Evolutionary conservation across 129 eudicot genomes (phyloP), one percentile per base, ranked within the genome.

Genomic region (Arctium lappa): DNA sequence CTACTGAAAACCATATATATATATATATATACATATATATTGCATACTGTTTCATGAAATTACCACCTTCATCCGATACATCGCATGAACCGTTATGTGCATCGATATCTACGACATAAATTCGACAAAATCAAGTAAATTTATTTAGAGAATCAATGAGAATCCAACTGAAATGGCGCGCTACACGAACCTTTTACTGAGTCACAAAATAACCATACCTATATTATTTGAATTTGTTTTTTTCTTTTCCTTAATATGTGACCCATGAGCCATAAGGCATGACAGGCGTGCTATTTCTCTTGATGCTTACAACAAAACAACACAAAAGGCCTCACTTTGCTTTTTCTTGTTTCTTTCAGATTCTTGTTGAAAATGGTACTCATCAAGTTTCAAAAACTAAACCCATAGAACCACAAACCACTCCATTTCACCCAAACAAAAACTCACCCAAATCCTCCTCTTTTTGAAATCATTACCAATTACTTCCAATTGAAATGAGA

Each of bases 251-350:
- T 78, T 81, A 76, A 80, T 62, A 39, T 81, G 90, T 87, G 93
- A 73, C 92, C 90, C 91, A 75, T 75, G 36, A 74, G 48, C 50
- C 75, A 82, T 66, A 6, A 60, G 69, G 12, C 18, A 89, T 70
- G 88, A 88, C 90, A 93, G 89, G 92, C 97, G 80, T 89, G 94
- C 97, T 79, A 84, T 71, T 88, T 82, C 83, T 85, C 90, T 87
- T 88, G 89, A 76, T 88, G 78, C 90, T 78, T 5, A 82, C 89
- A 60, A 82, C 70, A 76, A 82, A 77, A 86, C 88, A 88, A 73
- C 83, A 79, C 44, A 46, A 76, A 83, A 85, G 69, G 81, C 63
- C 87, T 81, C 70, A 78, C 71, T 76, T 66, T 87, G 86, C 88
- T 75, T 80, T 84, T 76, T 88, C 80, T 73, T 66, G 75, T 75